These are phyloP conservation scores for Neurospora sp. DNA, from an alignment of 2,329 filamentous ascomycete species.

Conservation along the genomic window DNA sequence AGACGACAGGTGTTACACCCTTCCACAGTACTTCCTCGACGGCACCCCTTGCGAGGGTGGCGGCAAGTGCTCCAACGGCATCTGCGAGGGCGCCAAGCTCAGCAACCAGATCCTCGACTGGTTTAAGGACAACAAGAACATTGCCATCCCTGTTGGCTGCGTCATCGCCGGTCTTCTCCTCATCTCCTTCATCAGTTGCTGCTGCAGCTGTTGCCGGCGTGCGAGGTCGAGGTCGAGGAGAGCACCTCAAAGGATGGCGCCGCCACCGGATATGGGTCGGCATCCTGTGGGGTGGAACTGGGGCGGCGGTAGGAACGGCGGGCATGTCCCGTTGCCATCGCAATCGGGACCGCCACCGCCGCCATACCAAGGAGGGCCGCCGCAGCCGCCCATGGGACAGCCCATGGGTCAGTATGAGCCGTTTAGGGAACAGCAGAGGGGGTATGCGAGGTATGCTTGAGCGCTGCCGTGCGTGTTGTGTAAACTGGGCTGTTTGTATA, in stretches of 20 bases:
- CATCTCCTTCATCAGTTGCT: constrained; percentile 59
- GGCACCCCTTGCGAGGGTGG: constrained; percentile 77
- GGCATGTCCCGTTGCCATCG: not conserved
- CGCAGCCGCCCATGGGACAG: not conserved
- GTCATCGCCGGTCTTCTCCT: constrained; percentile 66
- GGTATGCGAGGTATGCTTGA: not conserved
- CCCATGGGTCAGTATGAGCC: not conserved
- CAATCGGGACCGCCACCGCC: not conserved
- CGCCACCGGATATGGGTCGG: constrained; percentile 7
- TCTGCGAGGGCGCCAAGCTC: constrained; percentile 62
- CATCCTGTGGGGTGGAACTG: constrained; percentile 4
- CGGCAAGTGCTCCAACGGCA: constrained; percentile 69
- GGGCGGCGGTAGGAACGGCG: not conserved
- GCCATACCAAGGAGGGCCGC: not conserved
- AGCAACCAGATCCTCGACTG: constrained; percentile 63
- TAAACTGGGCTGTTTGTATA: not conserved
- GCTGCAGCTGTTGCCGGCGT: constrained; percentile 41
- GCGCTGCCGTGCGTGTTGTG: not conserved
- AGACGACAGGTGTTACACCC: constrained; percentile 55
- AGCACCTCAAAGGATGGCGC: constrained; percentile 6
- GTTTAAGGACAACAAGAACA: constrained; percentile 65
- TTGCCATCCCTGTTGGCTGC: constrained; percentile 71
- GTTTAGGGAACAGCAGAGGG: not conserved
- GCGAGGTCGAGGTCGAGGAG: constrained; percentile 14
- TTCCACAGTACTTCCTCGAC: constrained; percentile 89